These are phyloP conservation scores for Aristolochia californica DNA, from an alignment of 164 flowering plant species.

Conservation along the genomic window DNA sequence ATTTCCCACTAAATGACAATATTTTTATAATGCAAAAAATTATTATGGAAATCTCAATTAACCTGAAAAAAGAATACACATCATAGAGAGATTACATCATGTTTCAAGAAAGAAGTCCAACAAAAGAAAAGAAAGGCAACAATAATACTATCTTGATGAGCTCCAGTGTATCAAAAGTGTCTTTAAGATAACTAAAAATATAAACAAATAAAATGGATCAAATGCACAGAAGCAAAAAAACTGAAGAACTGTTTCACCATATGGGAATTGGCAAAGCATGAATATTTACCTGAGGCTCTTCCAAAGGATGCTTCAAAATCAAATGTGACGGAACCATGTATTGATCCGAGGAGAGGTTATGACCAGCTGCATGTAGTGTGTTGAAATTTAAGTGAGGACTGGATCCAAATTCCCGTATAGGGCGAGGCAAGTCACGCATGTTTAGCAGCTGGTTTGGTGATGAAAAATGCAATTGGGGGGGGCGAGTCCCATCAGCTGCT, in stretches of 20 bases:
- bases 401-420: slow-evolving; percentile 47
- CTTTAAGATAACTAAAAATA: too few species aligned
- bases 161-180: too few species aligned
- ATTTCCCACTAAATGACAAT: too few species aligned
- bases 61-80: too few species aligned
- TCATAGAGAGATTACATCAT: too few species aligned
- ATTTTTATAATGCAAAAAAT: too few species aligned
- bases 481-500: slow-evolving; percentile 35
- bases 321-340: slow-evolving; percentile 59
- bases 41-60: too few species aligned
- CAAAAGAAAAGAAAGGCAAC: too few species aligned
- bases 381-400: slow-evolving; percentile 35
- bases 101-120: too few species aligned
- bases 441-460: slow-evolving; percentile 33
- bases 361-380: slow-evolving; percentile 22
- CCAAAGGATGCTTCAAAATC: slow-evolving; percentile 65
- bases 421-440: slow-evolving; percentile 34
- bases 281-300: slow-evolving; percentile 64
- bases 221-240: not conserved
- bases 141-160: too few species aligned
- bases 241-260: not conserved
- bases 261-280: not conserved
- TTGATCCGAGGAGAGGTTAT: slow-evolving; percentile 28
- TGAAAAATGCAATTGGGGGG: slow-evolving; percentile 25
- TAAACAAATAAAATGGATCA: too few species aligned